These are phyloP conservation scores for Penicillium angulare DNA, from an alignment of 495 filamentous ascomycete species.

Conservation along the genomic window DNA sequence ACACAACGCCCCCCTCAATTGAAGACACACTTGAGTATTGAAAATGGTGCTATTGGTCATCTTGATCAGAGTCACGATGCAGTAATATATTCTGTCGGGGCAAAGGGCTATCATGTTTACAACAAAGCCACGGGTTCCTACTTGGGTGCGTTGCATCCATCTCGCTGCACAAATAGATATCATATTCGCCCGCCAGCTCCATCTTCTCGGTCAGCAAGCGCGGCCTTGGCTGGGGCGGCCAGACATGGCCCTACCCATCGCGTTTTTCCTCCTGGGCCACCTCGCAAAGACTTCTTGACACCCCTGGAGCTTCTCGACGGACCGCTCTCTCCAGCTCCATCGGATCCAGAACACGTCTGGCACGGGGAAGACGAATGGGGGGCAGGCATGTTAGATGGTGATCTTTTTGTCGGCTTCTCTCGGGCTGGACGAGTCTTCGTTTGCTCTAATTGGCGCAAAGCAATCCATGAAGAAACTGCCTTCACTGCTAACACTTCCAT, in stretches of 20 bases:
- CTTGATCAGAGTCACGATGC: constrained; percentile 36
- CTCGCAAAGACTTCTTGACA: constrained; percentile 21
- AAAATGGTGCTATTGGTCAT: constrained; percentile 34
- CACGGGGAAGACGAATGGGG: constrained; percentile 39
- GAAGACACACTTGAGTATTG: constrained; percentile 31
- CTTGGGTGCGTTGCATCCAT: constrained; percentile 31
- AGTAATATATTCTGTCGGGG: constrained; percentile 41
- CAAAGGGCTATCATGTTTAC: constrained; percentile 34
- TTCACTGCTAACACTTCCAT: constrained; percentile 25
- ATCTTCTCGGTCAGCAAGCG: constrained; percentile 9
- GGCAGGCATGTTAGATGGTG: constrained; percentile 35
- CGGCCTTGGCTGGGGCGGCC: constrained; percentile 18
- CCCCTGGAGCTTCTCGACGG: constrained; percentile 28
- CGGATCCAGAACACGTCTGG: constrained; percentile 26
- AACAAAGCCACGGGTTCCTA: constrained; percentile 29
- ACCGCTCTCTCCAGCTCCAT: constrained; percentile 22
- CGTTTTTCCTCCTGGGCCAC: constrained; percentile 8
- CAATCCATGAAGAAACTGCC: constrained; percentile 21
- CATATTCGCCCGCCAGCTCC: constrained; percentile 30
- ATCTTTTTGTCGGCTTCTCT: constrained; percentile 39
- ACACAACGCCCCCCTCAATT: constrained; percentile 31
- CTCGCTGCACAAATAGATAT: constrained; percentile 26
- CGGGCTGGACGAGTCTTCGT: constrained; percentile 39
- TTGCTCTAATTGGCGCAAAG: constrained; percentile 39
- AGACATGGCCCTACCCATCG: constrained; percentile 13